Evolutionary conservation across 371 early-diverging fungal species (phyloP), one percentile per base, ranked within the genome.

Genomic region (Mortierella sp.): DNA sequence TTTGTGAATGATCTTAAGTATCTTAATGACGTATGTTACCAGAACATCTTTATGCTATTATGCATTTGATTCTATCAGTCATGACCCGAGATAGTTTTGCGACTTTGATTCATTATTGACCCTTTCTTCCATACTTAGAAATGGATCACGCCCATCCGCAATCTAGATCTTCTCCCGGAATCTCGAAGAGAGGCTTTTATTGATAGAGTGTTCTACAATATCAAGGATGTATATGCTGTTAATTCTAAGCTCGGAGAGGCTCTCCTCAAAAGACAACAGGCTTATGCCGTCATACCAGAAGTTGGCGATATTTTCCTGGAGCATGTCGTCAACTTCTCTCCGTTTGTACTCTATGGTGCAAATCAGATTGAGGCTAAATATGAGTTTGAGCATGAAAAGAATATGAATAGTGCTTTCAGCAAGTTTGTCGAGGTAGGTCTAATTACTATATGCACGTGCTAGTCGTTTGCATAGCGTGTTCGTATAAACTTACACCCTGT

Each of bases 271-370:
- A 88, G 96, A 28, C 97, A 97, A 83, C 87, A 91, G 65, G 88
- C 91, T 40, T 83, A 84, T 52, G 86, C 86, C 49, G 85, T 97
- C 12, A 93, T 97, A 28, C 87, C 93, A 63, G 89, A 91, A 68
- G 88, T 98, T 32, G 97, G 97, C 40, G 97, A 97, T 77, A 91
- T 97, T 37, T 90, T 98, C 75, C 69, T 94, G 39, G 85, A 88
- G 35, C 90, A 94, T 72, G 93, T 94, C 5, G 83, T 87, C 47
- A 87, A 88, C 37, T 94, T 97, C 65, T 87, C 93, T 43, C 93
- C 94, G 0, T 97, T 96, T 81, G 93, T 97, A 12, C 88, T 89
- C 39, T 98, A 98, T 84, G 96, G 97, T 45, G 93, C 95, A 4
- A 93, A 95, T 77, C 97, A 97, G 78, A 90, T 94, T 35, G 91